Evolutionary conservation across 2,329 filamentous ascomycete genomes (phyloP).

Genomic region (Phialophora expanda): DNA sequence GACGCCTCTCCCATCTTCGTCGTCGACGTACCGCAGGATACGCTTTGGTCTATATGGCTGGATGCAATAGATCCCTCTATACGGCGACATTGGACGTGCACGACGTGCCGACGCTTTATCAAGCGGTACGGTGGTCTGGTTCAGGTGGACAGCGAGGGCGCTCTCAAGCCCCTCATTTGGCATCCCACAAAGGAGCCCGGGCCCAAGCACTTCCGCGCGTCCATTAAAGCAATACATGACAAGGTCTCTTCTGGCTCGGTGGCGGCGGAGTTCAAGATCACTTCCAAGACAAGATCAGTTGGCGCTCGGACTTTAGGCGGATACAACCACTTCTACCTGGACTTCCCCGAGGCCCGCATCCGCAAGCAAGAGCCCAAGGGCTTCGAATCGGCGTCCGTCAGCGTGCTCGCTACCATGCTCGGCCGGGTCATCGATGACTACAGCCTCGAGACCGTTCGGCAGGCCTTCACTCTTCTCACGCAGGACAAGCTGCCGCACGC

Average conservation of each 20-base stretch:
- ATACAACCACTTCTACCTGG: slow-evolving; percentile 6
- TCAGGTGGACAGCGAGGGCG: not conserved
- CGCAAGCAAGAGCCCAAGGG: not conserved
- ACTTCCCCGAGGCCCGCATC: not conserved
- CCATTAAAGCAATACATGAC: not conserved
- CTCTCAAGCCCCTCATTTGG: not conserved
- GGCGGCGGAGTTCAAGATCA: not conserved
- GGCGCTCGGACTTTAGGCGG: not conserved
- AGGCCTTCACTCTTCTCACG: not conserved
- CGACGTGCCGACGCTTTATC: not conserved
- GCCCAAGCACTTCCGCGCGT: not conserved
- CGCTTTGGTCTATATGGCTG: not conserved
- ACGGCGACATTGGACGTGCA: not conserved
- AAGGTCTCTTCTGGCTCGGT: not conserved
- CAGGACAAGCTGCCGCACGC: slow-evolving; percentile 7
- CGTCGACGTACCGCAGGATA: not conserved
- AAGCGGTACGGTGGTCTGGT: not conserved
- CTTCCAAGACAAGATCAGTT: not conserved
- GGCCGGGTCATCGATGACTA: not conserved
- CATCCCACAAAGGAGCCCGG: not conserved
- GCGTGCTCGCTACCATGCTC: not conserved
- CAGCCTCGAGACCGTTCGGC: slow-evolving; percentile 3
- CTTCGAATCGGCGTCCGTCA: not conserved
- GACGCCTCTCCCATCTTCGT: not conserved
- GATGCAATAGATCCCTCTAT: not conserved